Evolutionary conservation across 2,329 filamentous ascomycete species (phyloP).

Genomic region (Pyrenochaeta sp.): DNA sequence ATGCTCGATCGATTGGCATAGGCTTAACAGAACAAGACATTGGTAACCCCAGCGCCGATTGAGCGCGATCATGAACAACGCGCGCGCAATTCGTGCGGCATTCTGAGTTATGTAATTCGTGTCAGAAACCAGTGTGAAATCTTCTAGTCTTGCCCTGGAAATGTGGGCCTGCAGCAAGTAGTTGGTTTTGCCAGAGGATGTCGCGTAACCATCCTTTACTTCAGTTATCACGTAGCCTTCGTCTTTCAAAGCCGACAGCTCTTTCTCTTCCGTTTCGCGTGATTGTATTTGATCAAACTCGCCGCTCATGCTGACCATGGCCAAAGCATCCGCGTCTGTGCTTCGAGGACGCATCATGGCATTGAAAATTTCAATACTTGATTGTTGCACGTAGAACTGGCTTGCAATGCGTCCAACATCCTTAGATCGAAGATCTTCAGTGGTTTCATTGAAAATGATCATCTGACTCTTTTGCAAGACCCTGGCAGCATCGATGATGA

Average conservation of each 20-base stretch:
- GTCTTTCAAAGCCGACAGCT: slow-evolving; percentile 76
- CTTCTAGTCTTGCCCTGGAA: slow-evolving; percentile 83
- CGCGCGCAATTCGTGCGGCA: slow-evolving; percentile 89
- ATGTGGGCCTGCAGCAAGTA: slow-evolving; percentile 95
- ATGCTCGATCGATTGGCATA: slow-evolving; percentile 97
- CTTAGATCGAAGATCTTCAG: slow-evolving; percentile 91
- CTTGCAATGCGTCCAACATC: slow-evolving; percentile 96
- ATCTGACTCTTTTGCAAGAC: slow-evolving; percentile 93
- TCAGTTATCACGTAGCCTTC: slow-evolving; percentile 74
- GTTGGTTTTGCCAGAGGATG: slow-evolving; percentile 90
- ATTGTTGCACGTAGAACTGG: slow-evolving; percentile 94
- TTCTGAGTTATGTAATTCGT: slow-evolving; percentile 96
- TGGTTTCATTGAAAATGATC: slow-evolving; percentile 97
- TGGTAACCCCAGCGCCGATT: slow-evolving; percentile 96
- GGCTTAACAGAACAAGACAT: slow-evolving; percentile 85
- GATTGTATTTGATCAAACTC: slow-evolving; percentile 98
- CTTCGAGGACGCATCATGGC: slow-evolving; percentile 86
- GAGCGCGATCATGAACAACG: slow-evolving; percentile 95
- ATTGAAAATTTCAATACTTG: slow-evolving; percentile 96
- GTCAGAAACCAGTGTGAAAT: slow-evolving; percentile 92
- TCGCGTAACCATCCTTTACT: slow-evolving; percentile 71
- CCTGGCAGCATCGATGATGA: slow-evolving; percentile 87
- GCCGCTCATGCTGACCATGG: slow-evolving; percentile 96
- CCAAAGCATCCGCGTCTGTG: slow-evolving; percentile 89
- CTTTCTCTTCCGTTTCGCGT: slow-evolving; percentile 86